Conservation (phyloP, 75 land plant genomes). For the Adiantum capillusveneris region DNA sequence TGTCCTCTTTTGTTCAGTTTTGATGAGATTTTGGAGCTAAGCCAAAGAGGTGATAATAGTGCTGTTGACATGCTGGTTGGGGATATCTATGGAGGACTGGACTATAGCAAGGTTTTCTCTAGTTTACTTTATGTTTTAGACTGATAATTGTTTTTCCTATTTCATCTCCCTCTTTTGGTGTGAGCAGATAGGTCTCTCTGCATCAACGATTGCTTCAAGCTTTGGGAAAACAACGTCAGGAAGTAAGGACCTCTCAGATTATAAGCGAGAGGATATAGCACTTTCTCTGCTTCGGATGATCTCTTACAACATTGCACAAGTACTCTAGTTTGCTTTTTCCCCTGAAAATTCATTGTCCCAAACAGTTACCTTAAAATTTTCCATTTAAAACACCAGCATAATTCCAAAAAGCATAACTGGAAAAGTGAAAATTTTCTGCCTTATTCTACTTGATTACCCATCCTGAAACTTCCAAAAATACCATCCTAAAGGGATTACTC, state of each 20-base stretch:
- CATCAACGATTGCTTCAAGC: slow-evolving; percentile 93
- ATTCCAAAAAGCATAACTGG: too few relatives aligned
- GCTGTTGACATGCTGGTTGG: slow-evolving; percentile 96
- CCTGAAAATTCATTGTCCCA: too few relatives aligned
- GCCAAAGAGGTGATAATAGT: slow-evolving; percentile 82
- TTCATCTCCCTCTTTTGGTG: too few relatives aligned
- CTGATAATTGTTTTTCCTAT: neutral
- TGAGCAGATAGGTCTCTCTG: slow-evolving; percentile 83
- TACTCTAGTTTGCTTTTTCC: slow-evolving; percentile 10
- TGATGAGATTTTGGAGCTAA: slow-evolving; percentile 89
- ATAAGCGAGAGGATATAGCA: slow-evolving; percentile 76
- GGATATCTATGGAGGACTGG: slow-evolving; percentile 91
- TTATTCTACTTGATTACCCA: too few relatives aligned
- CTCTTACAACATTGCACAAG: slow-evolving; percentile 96
- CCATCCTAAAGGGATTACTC: too few relatives aligned
- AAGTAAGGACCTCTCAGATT: slow-evolving; percentile 78
- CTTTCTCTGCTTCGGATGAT: slow-evolving; percentile 91
- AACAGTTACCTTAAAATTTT: too few relatives aligned
- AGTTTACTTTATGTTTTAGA: neutral
- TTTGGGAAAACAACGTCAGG: slow-evolving; percentile 89
- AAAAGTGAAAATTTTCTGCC: too few relatives aligned
- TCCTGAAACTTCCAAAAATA: too few relatives aligned
- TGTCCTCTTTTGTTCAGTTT: slow-evolving; percentile 39
- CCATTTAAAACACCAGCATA: too few relatives aligned
- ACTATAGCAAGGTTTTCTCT: slow-evolving; percentile 65